Evolutionary conservation across 2,329 filamentous ascomycete species (phyloP).

Genomic region (Colletotrichum godetiae): DNA sequence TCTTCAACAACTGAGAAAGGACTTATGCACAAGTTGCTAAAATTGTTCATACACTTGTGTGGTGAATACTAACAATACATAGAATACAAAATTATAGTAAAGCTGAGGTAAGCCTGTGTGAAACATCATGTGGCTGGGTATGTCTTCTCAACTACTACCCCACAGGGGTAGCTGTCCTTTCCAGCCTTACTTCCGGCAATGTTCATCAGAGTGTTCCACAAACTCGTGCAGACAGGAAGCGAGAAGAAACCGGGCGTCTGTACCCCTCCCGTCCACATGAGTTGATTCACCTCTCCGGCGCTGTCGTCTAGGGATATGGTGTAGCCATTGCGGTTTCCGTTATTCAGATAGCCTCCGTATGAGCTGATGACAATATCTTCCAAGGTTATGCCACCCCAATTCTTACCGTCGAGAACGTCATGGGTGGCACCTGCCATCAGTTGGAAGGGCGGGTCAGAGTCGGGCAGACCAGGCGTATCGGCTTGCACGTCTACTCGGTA

Average conservation of each 20-base stretch:
- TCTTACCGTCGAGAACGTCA: constrained; percentile 21
- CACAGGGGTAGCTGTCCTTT: constrained; percentile 5
- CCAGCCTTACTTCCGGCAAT: neutral
- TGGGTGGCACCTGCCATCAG: neutral
- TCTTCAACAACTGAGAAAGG: too few relatives aligned
- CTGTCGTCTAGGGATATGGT: constrained; percentile 7
- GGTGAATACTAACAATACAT: neutral
- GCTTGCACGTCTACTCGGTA: neutral
- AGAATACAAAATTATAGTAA: neutral
- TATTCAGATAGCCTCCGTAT: neutral
- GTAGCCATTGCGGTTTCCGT: constrained; percentile 23
- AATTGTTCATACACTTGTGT: neutral
- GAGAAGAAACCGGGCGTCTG: constrained; percentile 16
- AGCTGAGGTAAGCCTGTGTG: neutral
- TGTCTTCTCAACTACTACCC: neutral
- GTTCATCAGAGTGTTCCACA: constrained; percentile 16
- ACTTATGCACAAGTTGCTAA: too few relatives aligned
- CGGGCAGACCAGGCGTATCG: neutral
- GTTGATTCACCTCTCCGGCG: neutral
- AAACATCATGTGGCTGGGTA: neutral
- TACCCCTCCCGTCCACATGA: neutral
- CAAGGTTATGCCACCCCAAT: constrained; percentile 14
- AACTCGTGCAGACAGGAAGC: constrained; percentile 16
- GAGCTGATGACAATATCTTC: constrained; percentile 26
- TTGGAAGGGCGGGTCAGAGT: constrained; percentile 13